Conservation (phyloP, 306 rosid species). For the Vigna trinervia region DNA sequence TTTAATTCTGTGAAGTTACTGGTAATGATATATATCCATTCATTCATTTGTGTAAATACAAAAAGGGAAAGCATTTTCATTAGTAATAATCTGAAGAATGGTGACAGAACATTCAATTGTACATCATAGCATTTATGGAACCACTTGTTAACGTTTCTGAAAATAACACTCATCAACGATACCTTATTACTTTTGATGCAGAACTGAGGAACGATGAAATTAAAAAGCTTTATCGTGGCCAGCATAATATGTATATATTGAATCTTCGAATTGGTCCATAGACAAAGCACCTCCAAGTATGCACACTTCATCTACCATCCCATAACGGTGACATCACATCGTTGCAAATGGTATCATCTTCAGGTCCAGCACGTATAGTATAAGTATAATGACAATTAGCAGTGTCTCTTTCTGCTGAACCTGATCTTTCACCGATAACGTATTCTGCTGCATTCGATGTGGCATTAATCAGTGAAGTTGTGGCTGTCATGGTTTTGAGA, state of each 20-base stretch:
- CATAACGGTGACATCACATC: conserved; percentile 33
- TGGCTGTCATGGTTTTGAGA: conserved; percentile 12
- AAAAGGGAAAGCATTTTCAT: not conserved
- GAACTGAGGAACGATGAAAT: not conserved
- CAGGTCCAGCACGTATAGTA: not conserved
- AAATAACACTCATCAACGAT: not conserved
- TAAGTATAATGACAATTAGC: not conserved
- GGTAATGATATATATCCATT: not conserved
- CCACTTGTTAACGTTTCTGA: not conserved
- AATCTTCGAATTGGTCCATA: not conserved
- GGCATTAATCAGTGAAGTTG: conserved; percentile 22
- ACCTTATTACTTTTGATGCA: not conserved
- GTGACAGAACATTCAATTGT: not conserved
- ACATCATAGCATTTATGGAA: not conserved
- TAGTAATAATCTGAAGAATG: conserved; percentile 1
- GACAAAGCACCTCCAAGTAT: not conserved
- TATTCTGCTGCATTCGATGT: not conserved
- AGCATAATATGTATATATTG: not conserved
- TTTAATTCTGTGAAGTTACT: not conserved
- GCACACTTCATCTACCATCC: conserved; percentile 30
- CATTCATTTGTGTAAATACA: not conserved
- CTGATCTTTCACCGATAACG: conserved; percentile 20
- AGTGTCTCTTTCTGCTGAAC: not conserved
- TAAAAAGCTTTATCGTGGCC: not conserved
- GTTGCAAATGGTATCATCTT: conserved; percentile 34